A percentile compares a stretch with the other conserved stretches of the same genome.
phyloP scores from a whole-genome alignment of 2,329 filamentous ascomycete species.

The Aspergillus persii region DNA sequence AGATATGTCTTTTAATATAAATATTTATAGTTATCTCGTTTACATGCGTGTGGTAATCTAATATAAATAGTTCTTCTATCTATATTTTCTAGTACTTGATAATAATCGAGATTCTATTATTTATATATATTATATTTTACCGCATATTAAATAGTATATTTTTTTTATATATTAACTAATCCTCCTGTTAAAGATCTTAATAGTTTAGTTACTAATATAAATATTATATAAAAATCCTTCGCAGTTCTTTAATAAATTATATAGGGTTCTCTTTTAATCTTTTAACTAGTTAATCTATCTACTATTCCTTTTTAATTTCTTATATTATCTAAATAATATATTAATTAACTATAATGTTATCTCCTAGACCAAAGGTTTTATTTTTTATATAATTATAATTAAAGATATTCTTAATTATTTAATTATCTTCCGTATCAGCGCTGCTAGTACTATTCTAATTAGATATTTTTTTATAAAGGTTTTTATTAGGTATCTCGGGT shows the following conservation, averaged over 20 bases:
- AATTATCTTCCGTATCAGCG: not conserved
- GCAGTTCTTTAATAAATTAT: not conserved
- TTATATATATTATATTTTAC: no score
- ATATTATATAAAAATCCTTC: not conserved
- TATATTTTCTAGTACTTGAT: no score
- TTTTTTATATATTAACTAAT: no score
- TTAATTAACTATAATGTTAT: not conserved
- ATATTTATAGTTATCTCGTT: not conserved
- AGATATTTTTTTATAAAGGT: not conserved
- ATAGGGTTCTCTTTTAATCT: not conserved
- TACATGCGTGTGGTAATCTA: not conserved
- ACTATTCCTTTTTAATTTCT: not conserved
- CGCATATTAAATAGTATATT: no score
- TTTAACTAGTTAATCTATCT: not conserved
- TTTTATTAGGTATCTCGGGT: no score
- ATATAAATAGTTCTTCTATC: not conserved
- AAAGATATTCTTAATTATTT: not conserved
- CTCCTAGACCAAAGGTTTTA: no score
- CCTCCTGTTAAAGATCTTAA: no score
- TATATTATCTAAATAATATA: no score
- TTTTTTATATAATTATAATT: not conserved
- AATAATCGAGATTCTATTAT: no score
- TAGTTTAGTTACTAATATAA: no score
- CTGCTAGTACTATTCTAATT: not conserved
- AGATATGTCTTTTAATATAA: not conserved